phyloP scores from a whole-genome alignment of 768 basidiomycete genomes.

The Candolleomyces aberdarensis region DNA sequence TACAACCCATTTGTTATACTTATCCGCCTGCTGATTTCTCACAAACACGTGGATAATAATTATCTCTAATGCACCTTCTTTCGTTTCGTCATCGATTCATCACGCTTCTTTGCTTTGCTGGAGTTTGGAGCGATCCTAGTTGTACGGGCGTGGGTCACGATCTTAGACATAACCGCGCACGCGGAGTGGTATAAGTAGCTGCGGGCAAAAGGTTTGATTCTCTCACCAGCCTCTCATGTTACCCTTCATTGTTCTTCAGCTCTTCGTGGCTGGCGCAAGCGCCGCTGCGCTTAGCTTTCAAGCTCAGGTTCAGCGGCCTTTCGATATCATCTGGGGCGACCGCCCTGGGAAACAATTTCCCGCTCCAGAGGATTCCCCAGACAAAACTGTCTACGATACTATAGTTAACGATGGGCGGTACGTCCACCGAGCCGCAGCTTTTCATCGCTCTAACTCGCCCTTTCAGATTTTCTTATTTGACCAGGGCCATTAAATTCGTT shows the following conservation, averaged over 20 bases:
- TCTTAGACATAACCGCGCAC: too few relatives aligned
- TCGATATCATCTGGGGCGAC: slow-evolving; percentile 2
- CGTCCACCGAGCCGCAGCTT: not conserved
- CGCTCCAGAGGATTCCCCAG: not conserved
- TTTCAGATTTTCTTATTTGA: slow-evolving; percentile 19
- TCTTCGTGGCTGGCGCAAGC: not conserved
- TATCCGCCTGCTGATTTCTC: not conserved
- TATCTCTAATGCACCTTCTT: not conserved
- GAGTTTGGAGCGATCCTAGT: not conserved
- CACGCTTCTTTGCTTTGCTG: not conserved
- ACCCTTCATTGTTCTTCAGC: slow-evolving; percentile 1
- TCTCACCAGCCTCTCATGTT: not conserved
- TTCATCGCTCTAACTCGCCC: not conserved
- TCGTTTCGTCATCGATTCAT: not conserved
- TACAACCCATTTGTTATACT: not conserved
- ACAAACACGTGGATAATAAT: slow-evolving; percentile 4
- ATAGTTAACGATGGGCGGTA: slow-evolving; percentile 14
- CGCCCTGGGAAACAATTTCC: slow-evolving; percentile 2
- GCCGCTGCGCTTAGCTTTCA: slow-evolving; percentile 6
- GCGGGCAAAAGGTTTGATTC: too few relatives aligned
- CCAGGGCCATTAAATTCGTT: slow-evolving; percentile 21
- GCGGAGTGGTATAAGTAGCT: too few relatives aligned
- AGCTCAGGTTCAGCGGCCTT: slow-evolving; percentile 1
- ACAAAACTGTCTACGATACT: slow-evolving; percentile 12
- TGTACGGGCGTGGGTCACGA: not conserved